Evolutionary conservation across 805 yeast species (phyloP), one percentile per base, ranked within the genome.

Genomic region (Crinitomyces ghanaensis): DNA sequence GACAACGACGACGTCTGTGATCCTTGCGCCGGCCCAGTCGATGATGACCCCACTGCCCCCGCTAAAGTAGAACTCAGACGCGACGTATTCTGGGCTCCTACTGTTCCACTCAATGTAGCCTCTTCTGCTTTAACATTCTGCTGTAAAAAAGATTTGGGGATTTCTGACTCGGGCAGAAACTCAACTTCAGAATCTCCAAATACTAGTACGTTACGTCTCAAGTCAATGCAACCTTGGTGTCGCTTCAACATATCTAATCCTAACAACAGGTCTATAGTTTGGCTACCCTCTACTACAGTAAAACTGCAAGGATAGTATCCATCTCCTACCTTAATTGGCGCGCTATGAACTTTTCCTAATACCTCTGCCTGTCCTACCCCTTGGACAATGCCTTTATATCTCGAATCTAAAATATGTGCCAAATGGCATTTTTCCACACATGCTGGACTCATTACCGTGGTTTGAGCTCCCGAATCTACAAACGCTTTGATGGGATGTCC

Each of bases 391-490:
- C 95, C 95, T 28, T 63, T 63, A 52, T 76, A 84, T 39, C 95
- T 64, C 39, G 60, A 73, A 53, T 91, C 99, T 4, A 91, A 73
- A 36, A 85, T 59, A 43, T 78, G 72, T 17, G 73, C 58, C 17
- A 91, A 59, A 2, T 80, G 80, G 38, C 86, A 72, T 30, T 63
- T 60, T 40, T 78, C 80, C 0, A 94, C 95, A 42, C 86, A 63
- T 26, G 63, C 60, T 1, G 93, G 80, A 20, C 85, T 74, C 49
- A 91, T 55, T 26, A 91, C 77, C 0, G 98, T 85, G 19, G 73
- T 63, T 54, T 85, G 95, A 0, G 99, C 97, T 2, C 99, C 98
- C 0, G 96, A 74, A 53, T 91, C 99, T 4, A 91, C 93, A 61
- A 91, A 84, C 0, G 97, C 97, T 52, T 82, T 82, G 2, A 85